A percentile compares a stretch with the other conserved stretches of the same genome.
These are phyloP conservation scores for Lichtheimia hyalospora DNA, from an alignment of 371 early-diverging fungal genomes.

Conservation along the genomic window DNA sequence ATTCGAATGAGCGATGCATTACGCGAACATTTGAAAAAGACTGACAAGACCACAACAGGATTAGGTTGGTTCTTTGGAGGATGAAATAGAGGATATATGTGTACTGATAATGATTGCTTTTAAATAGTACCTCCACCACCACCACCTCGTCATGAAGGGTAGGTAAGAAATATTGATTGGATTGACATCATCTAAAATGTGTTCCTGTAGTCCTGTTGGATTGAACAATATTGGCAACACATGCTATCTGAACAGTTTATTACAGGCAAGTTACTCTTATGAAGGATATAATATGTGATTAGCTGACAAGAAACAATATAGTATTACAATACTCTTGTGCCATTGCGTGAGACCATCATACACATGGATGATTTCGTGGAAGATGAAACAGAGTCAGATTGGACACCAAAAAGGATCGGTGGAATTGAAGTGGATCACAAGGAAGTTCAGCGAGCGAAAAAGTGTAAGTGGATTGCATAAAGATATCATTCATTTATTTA, in stretches of 20 bases:
- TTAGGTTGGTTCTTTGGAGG: no score
- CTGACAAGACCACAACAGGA: slow-evolving; percentile 4
- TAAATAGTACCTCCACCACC: no score
- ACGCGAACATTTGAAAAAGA: slow-evolving; percentile 24
- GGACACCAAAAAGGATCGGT: slow-evolving; percentile 53
- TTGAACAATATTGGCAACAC: slow-evolving; percentile 89
- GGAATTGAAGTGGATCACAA: slow-evolving; percentile 60
- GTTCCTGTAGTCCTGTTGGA: slow-evolving; percentile 60
- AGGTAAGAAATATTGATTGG: neutral
- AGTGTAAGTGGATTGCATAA: slow-evolving; percentile 26
- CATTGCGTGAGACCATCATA: slow-evolving; percentile 64
- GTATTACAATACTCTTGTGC: slow-evolving; percentile 74
- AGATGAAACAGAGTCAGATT: slow-evolving; percentile 44
- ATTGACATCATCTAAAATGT: neutral
- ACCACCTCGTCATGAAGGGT: neutral
- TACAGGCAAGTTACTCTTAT: slow-evolving; percentile 46
- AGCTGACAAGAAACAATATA: slow-evolving; percentile 28
- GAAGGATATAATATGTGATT: neutral
- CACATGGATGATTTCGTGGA: slow-evolving; percentile 50
- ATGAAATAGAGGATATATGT: no score
- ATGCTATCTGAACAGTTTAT: slow-evolving; percentile 85
- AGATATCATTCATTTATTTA: neutral
- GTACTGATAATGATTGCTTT: no score
- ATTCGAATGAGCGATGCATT: slow-evolving; percentile 27
- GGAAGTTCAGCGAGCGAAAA: slow-evolving; percentile 52